phyloP scores from a whole-genome alignment of 2,329 filamentous ascomycete species.

The Aureobasidium sp. region DNA sequence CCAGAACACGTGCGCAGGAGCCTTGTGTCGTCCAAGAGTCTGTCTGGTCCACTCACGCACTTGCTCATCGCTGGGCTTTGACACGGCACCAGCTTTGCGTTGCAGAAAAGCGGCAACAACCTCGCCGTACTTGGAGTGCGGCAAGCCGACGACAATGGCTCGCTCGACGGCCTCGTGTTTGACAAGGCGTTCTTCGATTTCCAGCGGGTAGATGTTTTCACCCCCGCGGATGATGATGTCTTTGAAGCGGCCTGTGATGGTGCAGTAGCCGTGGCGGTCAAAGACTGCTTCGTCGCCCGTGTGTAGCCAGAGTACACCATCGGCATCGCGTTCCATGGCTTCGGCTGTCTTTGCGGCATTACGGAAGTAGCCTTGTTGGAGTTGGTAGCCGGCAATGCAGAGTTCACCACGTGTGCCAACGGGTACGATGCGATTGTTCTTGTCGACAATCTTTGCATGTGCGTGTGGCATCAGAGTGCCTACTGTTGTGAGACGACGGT shows the following conservation, averaged over 20 bases:
- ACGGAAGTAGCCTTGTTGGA: conserved; percentile 58
- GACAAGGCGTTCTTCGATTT: conserved; percentile 27
- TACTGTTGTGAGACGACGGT: conserved; percentile 62
- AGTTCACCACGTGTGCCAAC: conserved; percentile 65
- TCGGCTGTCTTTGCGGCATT: conserved; percentile 70
- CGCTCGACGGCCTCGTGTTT: conserved; percentile 23
- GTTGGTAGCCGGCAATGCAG: conserved; percentile 70
- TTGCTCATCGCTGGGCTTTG: conserved; percentile 28
- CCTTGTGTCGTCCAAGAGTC: conserved; percentile 38
- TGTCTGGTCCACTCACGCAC: conserved; percentile 33
- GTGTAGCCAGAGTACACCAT: conserved; percentile 54
- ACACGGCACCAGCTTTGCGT: conserved; percentile 20
- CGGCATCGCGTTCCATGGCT: conserved; percentile 59
- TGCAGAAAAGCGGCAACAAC: conserved; percentile 30
- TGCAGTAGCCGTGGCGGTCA: conserved; percentile 38
- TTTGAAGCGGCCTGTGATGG: conserved; percentile 27
- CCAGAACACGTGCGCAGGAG: conserved; percentile 69
- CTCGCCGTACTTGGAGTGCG: conserved; percentile 27
- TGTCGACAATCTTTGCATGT: conserved; percentile 69
- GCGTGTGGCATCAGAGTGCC: conserved; percentile 68
- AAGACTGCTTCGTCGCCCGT: conserved; percentile 54
- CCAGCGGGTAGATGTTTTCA: conserved; percentile 52
- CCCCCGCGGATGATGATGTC: conserved; percentile 45
- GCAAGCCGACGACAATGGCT: conserved; percentile 27
- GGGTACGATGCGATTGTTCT: conserved; percentile 58